These are phyloP conservation scores for Lecanosticta acicola DNA, from an alignment of 2,329 filamentous ascomycete species.

Conservation along the genomic window DNA sequence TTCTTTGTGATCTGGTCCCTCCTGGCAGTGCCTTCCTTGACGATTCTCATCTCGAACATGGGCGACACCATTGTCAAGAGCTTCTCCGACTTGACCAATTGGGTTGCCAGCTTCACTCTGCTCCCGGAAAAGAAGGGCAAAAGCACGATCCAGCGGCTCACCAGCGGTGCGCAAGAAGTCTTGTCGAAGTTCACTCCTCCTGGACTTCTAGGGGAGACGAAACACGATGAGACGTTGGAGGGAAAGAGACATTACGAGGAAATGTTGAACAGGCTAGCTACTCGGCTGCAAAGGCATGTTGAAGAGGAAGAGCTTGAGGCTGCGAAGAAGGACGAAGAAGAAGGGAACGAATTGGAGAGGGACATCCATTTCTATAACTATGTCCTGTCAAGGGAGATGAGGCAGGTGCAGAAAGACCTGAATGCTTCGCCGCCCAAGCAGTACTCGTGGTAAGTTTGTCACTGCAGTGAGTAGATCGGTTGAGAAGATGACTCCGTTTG, in stretches of 20 bases:
- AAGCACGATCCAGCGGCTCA: slow-evolving; percentile 6
- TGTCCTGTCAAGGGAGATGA: slow-evolving; percentile 42
- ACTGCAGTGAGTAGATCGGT: too few relatives aligned
- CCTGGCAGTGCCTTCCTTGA: slow-evolving; percentile 50
- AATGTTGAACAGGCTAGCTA: slow-evolving; percentile 20
- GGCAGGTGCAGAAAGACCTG: slow-evolving; percentile 40
- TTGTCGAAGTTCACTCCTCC: slow-evolving; percentile 14
- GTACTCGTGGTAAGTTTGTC: slow-evolving; percentile 36
- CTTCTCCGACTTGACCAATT: slow-evolving; percentile 52
- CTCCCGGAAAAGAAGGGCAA: slow-evolving; percentile 23
- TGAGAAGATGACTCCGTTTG: too few relatives aligned
- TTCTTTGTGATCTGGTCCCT: slow-evolving; percentile 56
- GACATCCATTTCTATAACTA: slow-evolving; percentile 51
- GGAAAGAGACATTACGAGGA: slow-evolving; percentile 15
- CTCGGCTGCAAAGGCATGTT: slow-evolving; percentile 29
- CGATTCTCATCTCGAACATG: slow-evolving; percentile 51
- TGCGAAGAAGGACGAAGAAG: slow-evolving; percentile 28
- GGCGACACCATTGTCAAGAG: slow-evolving; percentile 51
- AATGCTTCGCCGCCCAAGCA: slow-evolving; percentile 33
- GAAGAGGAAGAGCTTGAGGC: slow-evolving; percentile 38
- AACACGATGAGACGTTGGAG: slow-evolving; percentile 15
- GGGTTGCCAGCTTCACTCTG: slow-evolving; percentile 50
- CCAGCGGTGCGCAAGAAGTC: slow-evolving; percentile 6
- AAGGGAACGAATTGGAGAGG: slow-evolving; percentile 40
- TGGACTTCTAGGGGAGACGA: slow-evolving; percentile 13